phyloP scores from a whole-genome alignment of 73 alveolate genomes.

The Blepharisma stoltei region DNA sequence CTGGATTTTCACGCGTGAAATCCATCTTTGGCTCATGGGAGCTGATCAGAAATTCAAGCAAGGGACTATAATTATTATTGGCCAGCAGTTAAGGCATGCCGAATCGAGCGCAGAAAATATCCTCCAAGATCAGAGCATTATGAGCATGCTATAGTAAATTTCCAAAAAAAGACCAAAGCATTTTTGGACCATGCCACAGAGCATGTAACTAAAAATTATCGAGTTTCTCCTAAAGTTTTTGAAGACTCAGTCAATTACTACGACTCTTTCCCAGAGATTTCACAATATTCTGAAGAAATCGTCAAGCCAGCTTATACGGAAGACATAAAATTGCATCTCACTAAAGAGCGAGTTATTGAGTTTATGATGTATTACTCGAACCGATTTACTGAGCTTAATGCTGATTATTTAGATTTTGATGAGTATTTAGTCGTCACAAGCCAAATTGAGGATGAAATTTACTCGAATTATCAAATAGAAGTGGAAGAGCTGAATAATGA shows the following conservation, averaged over 20 bases:
- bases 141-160: background rate
- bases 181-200: background rate
- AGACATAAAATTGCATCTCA: background rate
- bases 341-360: background rate
- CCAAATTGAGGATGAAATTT: conserved; percentile 26
- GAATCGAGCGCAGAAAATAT: background rate
- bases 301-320: background rate
- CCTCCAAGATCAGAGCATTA: background rate
- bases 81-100: background rate
- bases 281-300: background rate
- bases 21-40: too few relatives aligned
- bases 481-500: conserved; percentile 6
- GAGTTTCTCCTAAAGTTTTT: background rate
- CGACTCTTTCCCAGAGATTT: background rate
- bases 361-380: background rate
- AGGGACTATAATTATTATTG: too few relatives aligned
- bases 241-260: conserved; percentile 23
- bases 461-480: background rate
- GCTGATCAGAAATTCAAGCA: too few relatives aligned
- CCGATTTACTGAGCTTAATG: background rate
- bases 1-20: too few relatives aligned
- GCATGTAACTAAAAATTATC: background rate
- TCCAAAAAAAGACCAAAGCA: background rate
- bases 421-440: conserved; percentile 24
- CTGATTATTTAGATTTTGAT: background rate